Evolutionary conservation across 768 basidiomycete species (phyloP).

Genomic region (Xerocomus brunneocitrinus): DNA sequence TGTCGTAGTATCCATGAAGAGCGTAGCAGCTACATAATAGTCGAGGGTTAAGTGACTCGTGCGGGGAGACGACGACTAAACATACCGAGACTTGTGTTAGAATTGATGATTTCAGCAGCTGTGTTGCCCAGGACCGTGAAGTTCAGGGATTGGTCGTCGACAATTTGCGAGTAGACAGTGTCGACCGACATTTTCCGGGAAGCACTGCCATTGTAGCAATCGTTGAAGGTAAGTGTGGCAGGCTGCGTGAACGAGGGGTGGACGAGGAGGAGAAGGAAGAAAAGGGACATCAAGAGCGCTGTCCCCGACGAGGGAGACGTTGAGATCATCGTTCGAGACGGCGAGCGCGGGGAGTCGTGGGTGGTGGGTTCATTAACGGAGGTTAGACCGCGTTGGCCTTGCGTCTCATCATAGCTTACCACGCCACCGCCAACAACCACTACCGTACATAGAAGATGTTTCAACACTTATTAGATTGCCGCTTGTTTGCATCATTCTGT

Average conservation of each 20-base stretch:
- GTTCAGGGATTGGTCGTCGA: conserved; percentile 50
- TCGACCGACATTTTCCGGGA: conserved; percentile 60
- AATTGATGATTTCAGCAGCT: conserved; percentile 54
- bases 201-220: conserved; percentile 59
- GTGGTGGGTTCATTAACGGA: conserved; percentile 20
- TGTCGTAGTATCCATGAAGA: conserved; percentile 79
- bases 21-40: conserved; percentile 53
- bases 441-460: not conserved
- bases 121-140: conserved; percentile 68
- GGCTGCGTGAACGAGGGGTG: conserved; percentile 46
- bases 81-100: conserved; percentile 64
- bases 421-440: conserved; percentile 17
- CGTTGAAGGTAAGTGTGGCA: conserved; percentile 55
- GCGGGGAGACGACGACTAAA: not conserved
- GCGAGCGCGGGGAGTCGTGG: conserved; percentile 7
- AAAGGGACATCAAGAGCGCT: not conserved
- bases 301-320: conserved; percentile 5
- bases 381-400: not conserved
- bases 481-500: not conserved
- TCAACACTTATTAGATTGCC: not conserved
- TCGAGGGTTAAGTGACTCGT: conserved; percentile 4
- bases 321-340: conserved; percentile 24
- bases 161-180: conserved; percentile 69
- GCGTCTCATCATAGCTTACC: conserved; percentile 19
- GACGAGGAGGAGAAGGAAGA: conserved; percentile 19